Evolutionary conservation across 164 flowering plant species (phyloP), one percentile per base, ranked within the genome.

Genomic region (Macadamia integrifolia): DNA sequence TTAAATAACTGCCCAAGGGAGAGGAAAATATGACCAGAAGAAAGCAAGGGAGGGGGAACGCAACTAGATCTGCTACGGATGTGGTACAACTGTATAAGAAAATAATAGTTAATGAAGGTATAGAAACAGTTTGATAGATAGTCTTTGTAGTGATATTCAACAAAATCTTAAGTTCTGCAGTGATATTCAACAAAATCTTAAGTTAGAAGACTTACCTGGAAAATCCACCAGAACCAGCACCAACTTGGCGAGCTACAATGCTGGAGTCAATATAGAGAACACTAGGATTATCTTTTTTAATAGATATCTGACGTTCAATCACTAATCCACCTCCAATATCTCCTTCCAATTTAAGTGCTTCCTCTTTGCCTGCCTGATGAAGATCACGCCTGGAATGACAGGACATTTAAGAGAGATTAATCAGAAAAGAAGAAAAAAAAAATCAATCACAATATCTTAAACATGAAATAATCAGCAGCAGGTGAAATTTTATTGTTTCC

Each of bases 191-290:
- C 35, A 57, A 28, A 32, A 70, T 35, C 31, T 61, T 15, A 18
- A n/a, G n/a, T 70, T 64, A 60, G 29, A 52, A 6, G 43, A 11
- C 78, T 61, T 64, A 88, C 96, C 94, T 86, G 74, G 96, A 90
- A 77, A 70, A 93, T 79, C 97, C 98, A 64, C 98, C 98, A 58
- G 98, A 91, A 58, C 98, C 96, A 75, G 96, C 97, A 71, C 95
- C 95, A 71, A 93, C 95, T 18, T 72, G 84, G 23, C 76, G 80
- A 43, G 93, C 93, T 61, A 86, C 32, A 65, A 93, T 86, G 68
- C 82, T 72, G 43, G 98, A 93, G 56, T 85, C 74, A 18, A 93
- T 86, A 5, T 53, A 70, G 52, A 93, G 66, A 67, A 79, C 69
- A 65, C 81, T 86, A 8, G 85, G 75, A 65, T 80, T 62, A 44